phyloP scores from a whole-genome alignment of 768 basidiomycete species.

The Glaciozyma martinii region DNA sequence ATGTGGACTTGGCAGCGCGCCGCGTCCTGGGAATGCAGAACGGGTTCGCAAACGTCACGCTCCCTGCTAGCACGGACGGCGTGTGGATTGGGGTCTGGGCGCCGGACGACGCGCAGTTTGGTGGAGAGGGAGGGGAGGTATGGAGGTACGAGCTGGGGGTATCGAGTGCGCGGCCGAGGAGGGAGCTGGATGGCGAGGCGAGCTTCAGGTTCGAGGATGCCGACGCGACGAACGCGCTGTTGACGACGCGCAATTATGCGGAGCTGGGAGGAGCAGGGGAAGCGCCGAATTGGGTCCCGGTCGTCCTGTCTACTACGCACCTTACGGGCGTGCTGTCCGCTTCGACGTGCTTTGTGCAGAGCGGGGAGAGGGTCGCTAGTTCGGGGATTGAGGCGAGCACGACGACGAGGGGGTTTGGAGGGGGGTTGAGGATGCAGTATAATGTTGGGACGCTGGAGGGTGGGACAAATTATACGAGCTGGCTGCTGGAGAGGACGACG shows the following conservation, averaged over 20 bases:
- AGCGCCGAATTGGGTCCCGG: constrained; percentile 6
- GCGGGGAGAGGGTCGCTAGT: not conserved
- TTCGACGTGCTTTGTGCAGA: constrained; percentile 27
- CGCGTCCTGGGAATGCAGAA: not conserved
- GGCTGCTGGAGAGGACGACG: constrained; percentile 46
- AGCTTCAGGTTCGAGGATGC: constrained; percentile 27
- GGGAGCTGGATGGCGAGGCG: constrained; percentile 3
- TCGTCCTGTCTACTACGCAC: constrained; percentile 10
- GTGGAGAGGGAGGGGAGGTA: not conserved
- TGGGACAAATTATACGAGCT: constrained; percentile 70
- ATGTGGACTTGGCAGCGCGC: not conserved
- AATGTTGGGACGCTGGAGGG: constrained; percentile 53
- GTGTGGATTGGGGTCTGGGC: constrained; percentile 23
- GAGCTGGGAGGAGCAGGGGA: not conserved
- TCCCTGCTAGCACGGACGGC: not conserved
- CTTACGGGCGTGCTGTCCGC: constrained; percentile 3
- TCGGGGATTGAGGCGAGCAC: not conserved
- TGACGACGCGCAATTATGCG: constrained; percentile 27
- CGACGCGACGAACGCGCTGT: constrained; percentile 23
- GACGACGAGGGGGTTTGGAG: constrained; percentile 25
- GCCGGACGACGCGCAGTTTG: constrained; percentile 1
- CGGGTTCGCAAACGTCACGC: constrained; percentile 21
- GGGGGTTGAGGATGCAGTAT: constrained; percentile 65
- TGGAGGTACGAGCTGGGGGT: constrained; percentile 31
- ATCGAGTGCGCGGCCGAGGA: constrained; percentile 8